Evolutionary conservation across 805 yeast species (phyloP), one percentile per base, ranked within the genome.

Genomic region (Maudiozyma saulgeensis): DNA sequence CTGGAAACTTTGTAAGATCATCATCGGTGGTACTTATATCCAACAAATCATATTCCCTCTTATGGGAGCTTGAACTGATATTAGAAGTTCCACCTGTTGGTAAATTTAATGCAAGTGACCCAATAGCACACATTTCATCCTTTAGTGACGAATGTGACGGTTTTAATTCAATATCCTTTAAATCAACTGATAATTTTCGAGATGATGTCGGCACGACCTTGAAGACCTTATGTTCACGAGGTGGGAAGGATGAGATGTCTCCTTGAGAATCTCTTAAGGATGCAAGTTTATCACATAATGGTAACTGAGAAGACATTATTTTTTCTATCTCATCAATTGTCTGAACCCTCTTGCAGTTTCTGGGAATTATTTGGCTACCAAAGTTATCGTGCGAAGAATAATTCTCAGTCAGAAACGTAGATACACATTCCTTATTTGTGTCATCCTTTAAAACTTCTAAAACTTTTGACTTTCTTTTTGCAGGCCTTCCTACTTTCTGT

Each of bases 141-240:
- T 48, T 32, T 26, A 40, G 23, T 6, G 26, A 13, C 6, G 16
- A 6, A 46, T 47, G 38, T 18, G 41, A 28, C 9, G 56, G 55
- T 21, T 51, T 54, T 16, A 60, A 41, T 44, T 60, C 62, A 42
- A 60, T 59, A 21, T 61, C 63, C 44, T 53, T 55, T 19, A 60
- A 53, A 40, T 56, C 54, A 4, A 59, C 52, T 9, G 62, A 53
- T 16, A 45, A 16, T 28, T 42, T 47, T n/a, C 43, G 37, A n/a
- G 43, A 28, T 19, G 15, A n/a, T 7, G 34, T 6, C 50, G 49
- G 51, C 31, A 38, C 48, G 38, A 42, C 49, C 42, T 18, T 41
- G 12, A 23, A 41, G 5, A 25, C 31, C 2, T n/a, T 23, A 41
- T 23, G 21, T 12, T 41, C 43, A 23, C 32, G 31, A 25, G 25